Evolutionary conservation across 768 basidiomycete species (phyloP).

Genomic region (Lentinula edodes): DNA sequence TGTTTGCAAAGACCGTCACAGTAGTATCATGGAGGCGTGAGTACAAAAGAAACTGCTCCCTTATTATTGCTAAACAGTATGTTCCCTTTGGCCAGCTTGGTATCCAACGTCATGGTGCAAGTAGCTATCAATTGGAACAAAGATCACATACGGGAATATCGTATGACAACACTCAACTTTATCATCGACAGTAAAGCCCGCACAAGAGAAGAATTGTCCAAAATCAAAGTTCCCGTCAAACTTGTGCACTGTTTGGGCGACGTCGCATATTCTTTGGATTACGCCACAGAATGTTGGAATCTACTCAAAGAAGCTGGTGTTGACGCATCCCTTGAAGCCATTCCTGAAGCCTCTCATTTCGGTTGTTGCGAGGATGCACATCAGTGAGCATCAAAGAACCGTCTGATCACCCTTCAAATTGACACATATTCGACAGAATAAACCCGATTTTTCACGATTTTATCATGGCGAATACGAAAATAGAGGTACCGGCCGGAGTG

Average conservation of each 20-base stretch:
- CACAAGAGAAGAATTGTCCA: conserved; percentile 15
- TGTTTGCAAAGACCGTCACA: conserved; percentile 21
- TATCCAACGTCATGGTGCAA: conserved; percentile 16
- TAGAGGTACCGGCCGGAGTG: neutral
- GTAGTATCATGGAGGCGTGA: conserved; percentile 20
- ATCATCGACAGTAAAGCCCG: conserved; percentile 21
- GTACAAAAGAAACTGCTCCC: neutral
- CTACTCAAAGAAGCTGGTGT: conserved; percentile 21
- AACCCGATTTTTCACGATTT: conserved; percentile 24
- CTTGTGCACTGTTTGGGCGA: conserved; percentile 29
- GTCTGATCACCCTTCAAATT: neutral
- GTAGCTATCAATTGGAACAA: conserved; percentile 18
- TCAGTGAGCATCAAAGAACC: conserved; percentile 16
- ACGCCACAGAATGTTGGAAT: conserved; percentile 19
- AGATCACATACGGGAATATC: conserved; percentile 23
- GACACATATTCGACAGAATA: conserved; percentile 15
- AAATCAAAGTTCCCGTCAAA: conserved; percentile 23
- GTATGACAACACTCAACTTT: conserved; percentile 26
- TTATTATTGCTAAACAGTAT: neutral
- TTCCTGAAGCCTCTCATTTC: conserved; percentile 30
- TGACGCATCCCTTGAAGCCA: conserved; percentile 17
- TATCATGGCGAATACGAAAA: conserved; percentile 18
- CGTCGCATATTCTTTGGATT: conserved; percentile 27
- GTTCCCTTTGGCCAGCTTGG: conserved; percentile 13
- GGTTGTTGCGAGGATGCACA: conserved; percentile 28